phyloP scores from a whole-genome alignment of 2,329 filamentous ascomycete genomes.

The Pestalotiopsis sp. region DNA sequence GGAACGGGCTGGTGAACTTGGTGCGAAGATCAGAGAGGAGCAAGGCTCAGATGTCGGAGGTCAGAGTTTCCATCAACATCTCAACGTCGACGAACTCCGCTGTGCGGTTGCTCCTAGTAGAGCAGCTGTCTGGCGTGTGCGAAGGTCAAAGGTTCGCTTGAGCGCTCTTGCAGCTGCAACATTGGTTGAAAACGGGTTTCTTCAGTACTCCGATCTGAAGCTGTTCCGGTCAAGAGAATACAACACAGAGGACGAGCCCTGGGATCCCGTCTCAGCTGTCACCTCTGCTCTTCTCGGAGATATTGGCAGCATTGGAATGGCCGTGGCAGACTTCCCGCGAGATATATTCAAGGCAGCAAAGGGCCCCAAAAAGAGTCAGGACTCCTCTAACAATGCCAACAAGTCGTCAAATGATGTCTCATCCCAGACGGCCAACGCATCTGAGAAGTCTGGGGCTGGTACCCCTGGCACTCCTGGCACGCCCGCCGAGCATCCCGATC shows the following conservation, averaged over 20 bases:
- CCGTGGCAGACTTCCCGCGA: slow-evolving; percentile 73
- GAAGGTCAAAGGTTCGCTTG: slow-evolving; percentile 66
- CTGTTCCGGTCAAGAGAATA: slow-evolving; percentile 68
- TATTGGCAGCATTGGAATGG: slow-evolving; percentile 79
- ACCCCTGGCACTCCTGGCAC: not conserved
- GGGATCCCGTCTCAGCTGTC: slow-evolving; percentile 78
- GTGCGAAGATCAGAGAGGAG: slow-evolving; percentile 69
- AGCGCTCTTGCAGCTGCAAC: slow-evolving; percentile 75
- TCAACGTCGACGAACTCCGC: slow-evolving; percentile 67
- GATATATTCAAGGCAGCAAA: slow-evolving; percentile 52
- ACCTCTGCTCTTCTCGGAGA: slow-evolving; percentile 81
- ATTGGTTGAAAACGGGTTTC: slow-evolving; percentile 63
- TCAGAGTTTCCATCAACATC: slow-evolving; percentile 71
- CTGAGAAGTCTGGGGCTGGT: not conserved
- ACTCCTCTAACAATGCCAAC: slow-evolving; percentile 22
- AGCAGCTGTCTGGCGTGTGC: slow-evolving; percentile 76
- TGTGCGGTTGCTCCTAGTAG: slow-evolving; percentile 71
- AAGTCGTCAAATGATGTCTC: slow-evolving; percentile 15
- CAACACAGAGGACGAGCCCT: slow-evolving; percentile 76
- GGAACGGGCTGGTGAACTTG: slow-evolving; percentile 59
- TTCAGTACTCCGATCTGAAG: slow-evolving; percentile 74
- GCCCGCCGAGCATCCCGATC: not conserved
- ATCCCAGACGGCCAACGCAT: slow-evolving; percentile 2
- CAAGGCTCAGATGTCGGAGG: slow-evolving; percentile 65
- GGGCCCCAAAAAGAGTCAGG: slow-evolving; percentile 18